A percentile compares a stretch with the other conserved stretches of the same genome.
Evolutionary conservation across 345 rosid genomes (phyloP).

Genomic region (Melaleuca quinquenervia): DNA sequence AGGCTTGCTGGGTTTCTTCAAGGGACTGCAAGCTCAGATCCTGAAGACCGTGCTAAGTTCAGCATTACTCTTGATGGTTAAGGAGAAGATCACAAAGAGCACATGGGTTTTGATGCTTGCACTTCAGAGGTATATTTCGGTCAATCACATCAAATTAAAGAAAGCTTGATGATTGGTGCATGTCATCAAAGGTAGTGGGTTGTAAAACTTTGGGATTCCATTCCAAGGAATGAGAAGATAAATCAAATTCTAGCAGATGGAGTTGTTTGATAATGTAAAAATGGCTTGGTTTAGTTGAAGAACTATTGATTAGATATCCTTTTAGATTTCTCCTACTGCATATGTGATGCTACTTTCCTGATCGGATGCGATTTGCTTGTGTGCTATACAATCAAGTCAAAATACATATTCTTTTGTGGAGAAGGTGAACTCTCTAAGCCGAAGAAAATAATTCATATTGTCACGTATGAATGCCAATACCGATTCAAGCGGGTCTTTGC

Average conservation of each 20-base stretch:
- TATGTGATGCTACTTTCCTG: not conserved
- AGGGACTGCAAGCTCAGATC: slow-evolving; percentile 86
- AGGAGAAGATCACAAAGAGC: slow-evolving; percentile 75
- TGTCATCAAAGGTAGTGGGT: not conserved
- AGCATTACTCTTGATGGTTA: slow-evolving; percentile 85
- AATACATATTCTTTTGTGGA: not conserved
- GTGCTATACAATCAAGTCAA: not conserved
- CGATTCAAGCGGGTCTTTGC: not conserved
- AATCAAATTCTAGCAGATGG: not conserved
- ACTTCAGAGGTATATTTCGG: slow-evolving; percentile 35
- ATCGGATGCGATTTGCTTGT: not conserved
- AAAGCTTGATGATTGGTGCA: slow-evolving; percentile 3
- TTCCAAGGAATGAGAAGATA: not conserved
- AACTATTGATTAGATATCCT: not conserved
- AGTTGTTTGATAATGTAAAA: not conserved
- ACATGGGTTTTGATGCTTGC: slow-evolving; percentile 79
- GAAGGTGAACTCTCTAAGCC: not conserved
- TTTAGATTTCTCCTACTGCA: not conserved
- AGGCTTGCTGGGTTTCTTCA: slow-evolving; percentile 76
- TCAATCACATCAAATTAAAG: slow-evolving; percentile 31
- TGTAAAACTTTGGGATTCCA: not conserved
- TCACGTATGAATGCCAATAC: not conserved
- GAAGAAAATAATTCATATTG: not conserved
- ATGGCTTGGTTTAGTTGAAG: not conserved
- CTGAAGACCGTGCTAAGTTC: slow-evolving; percentile 93